Percentiles rank a stretch among this genome's conserved stretches.
Evolutionary conservation across 2,329 filamentous ascomycete genomes (phyloP).

Genomic region (Colletotrichum tamarilloi): DNA sequence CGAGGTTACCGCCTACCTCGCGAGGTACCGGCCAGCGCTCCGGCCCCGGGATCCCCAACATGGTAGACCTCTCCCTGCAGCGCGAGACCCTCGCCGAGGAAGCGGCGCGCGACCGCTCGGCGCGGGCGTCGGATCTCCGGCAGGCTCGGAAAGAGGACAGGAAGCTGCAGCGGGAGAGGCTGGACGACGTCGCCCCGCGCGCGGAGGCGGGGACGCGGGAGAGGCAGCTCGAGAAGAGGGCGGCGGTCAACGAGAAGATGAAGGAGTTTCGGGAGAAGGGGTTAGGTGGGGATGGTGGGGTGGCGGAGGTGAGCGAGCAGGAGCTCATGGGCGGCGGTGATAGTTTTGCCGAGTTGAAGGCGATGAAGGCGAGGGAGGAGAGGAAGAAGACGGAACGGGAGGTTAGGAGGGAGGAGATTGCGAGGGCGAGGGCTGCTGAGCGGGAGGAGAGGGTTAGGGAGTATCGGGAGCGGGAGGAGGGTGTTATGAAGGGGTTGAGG

Average conservation of each 20-base stretch:
- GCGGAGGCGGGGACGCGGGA: slow-evolving; percentile 87
- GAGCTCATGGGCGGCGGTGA: slow-evolving; percentile 82
- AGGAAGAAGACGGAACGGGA: slow-evolving; percentile 86
- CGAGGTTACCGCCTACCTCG: slow-evolving; percentile 49
- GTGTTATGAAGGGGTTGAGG: slow-evolving; percentile 84
- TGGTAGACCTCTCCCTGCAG: slow-evolving; percentile 77
- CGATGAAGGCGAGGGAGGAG: slow-evolving; percentile 72
- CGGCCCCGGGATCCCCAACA: slow-evolving; percentile 75
- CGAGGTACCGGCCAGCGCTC: slow-evolving; percentile 39
- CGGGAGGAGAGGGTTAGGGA: slow-evolving; percentile 79
- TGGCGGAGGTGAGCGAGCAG: slow-evolving; percentile 72
- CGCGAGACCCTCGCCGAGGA: slow-evolving; percentile 63
- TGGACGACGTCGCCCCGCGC: slow-evolving; percentile 85
- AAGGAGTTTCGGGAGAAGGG: slow-evolving; percentile 74
- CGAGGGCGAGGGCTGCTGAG: slow-evolving; percentile 80
- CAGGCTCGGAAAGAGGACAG: slow-evolving; percentile 73
- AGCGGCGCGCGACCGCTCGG: slow-evolving; percentile 56
- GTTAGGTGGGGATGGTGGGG: slow-evolving; percentile 8
- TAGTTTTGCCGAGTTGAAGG: slow-evolving; percentile 75
- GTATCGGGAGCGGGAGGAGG: slow-evolving; percentile 81
- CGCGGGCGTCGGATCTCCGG: slow-evolving; percentile 64
- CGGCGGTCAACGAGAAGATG: slow-evolving; percentile 77
- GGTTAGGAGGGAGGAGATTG: slow-evolving; percentile 82
- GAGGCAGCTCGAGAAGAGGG: slow-evolving; percentile 86
- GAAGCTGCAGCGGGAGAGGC: slow-evolving; percentile 72